Evolutionary conservation across 2,329 filamentous ascomycete genomes (phyloP).

Genomic region (Pyrenophora seminiperda): DNA sequence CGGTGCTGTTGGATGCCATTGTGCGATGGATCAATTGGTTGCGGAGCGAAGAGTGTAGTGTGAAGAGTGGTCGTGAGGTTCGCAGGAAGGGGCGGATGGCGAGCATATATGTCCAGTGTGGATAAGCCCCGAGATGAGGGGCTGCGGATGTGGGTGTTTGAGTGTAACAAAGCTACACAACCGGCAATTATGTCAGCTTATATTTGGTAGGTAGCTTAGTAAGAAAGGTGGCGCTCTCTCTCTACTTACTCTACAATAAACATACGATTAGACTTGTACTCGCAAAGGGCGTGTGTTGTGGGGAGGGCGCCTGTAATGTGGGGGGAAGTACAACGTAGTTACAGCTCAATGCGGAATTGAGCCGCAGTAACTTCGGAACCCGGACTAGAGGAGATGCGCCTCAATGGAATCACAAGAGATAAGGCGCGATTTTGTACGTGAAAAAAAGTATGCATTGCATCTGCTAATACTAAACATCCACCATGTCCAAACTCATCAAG

Average conservation of each 20-base stretch:
- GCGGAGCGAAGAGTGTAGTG: neutral
- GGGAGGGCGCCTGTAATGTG: constrained; percentile 6
- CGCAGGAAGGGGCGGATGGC: constrained; percentile 9
- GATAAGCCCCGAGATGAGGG: neutral
- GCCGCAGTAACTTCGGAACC: constrained; percentile 9
- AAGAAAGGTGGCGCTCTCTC: no score
- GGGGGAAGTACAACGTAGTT: neutral
- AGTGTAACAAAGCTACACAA: neutral
- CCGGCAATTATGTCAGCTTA: neutral
- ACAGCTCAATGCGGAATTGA: constrained; percentile 14
- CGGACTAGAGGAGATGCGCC: no score
- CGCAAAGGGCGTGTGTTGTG: constrained; percentile 4
- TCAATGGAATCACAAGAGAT: neutral
- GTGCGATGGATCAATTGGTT: constrained; percentile 3
- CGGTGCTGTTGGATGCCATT: constrained; percentile 26
- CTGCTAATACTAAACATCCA: constrained; percentile 17
- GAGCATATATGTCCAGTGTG: constrained; percentile 11
- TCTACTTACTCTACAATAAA: neutral
- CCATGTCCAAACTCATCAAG: constrained; percentile 27
- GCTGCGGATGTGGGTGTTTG: neutral
- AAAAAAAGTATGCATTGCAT: constrained; percentile 5
- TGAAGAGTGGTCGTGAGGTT: neutral
- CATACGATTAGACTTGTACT: neutral
- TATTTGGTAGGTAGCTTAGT: no score
- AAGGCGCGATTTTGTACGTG: neutral